These are phyloP conservation scores for Hymenoscyphus albidus DNA, from an alignment of 2,329 filamentous ascomycete genomes.

Conservation along the genomic window DNA sequence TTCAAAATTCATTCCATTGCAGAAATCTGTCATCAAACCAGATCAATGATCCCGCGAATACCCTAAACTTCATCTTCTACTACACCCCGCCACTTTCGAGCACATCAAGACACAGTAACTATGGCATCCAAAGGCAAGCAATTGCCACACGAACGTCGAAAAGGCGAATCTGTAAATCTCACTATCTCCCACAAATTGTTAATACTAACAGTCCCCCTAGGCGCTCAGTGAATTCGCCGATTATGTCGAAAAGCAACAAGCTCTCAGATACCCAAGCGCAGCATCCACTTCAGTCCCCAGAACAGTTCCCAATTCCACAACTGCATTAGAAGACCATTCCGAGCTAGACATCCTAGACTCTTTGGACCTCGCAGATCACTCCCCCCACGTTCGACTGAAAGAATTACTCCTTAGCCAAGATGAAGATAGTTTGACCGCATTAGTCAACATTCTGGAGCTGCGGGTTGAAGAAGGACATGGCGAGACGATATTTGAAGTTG, in stretches of 20 bases:
- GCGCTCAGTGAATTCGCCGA: conserved; percentile 96
- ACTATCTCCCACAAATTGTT: not conserved
- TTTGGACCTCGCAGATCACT: conserved; percentile 67
- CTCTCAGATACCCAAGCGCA: conserved; percentile 55
- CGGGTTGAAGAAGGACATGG: conserved; percentile 80
- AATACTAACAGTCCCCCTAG: conserved; percentile 32
- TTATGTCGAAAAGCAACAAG: conserved; percentile 93
- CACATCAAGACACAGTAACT: not conserved
- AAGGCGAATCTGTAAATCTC: conserved; percentile 72
- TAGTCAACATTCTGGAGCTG: conserved; percentile 62
- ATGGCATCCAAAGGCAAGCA: conserved; percentile 57
- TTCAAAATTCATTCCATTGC: not conserved
- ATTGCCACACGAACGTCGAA: conserved; percentile 73
- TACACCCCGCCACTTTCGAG: conserved; percentile 7
- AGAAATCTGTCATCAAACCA: not conserved
- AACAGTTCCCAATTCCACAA: conserved; percentile 16
- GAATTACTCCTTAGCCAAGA: conserved; percentile 66
- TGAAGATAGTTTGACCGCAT: conserved; percentile 57
- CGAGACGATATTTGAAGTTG: conserved; percentile 87
- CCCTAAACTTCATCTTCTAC: not conserved
- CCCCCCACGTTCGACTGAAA: conserved; percentile 65
- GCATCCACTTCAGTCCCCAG: conserved; percentile 12
- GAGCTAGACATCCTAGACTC: conserved; percentile 85
- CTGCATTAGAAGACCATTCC: conserved; percentile 63
- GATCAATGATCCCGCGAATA: conserved; percentile 24